Evolutionary conservation across 495 filamentous ascomycete genomes (phyloP).

Genomic region (Xylaria acuta): DNA sequence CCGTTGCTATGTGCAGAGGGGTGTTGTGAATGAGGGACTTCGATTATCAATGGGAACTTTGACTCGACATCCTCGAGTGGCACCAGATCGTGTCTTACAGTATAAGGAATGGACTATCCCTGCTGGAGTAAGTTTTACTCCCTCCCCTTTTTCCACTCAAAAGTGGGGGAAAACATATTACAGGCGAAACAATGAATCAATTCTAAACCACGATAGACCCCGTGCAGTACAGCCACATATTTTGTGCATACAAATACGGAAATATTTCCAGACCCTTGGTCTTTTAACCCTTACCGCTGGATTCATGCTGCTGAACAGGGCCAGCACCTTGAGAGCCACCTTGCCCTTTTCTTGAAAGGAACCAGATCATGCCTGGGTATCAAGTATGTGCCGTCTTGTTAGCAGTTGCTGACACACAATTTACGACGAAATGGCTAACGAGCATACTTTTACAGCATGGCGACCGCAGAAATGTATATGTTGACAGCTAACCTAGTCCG

Average conservation of each 20-base stretch:
- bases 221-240: conserved; percentile 12
- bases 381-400: neutral
- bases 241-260: neutral
- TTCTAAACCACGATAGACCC: too few relatives aligned
- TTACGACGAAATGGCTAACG: too few relatives aligned
- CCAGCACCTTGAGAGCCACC: neutral
- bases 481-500: neutral
- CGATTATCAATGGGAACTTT: conserved; percentile 4
- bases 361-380: conserved; percentile 2
- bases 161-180: too few relatives aligned
- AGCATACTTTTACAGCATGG: too few relatives aligned
- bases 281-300: conserved; percentile 21
- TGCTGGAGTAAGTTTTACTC: conserved; percentile 8
- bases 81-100: neutral
- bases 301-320: neutral
- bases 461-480: neutral
- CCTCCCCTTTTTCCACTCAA: too few relatives aligned
- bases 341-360: conserved; percentile 1
- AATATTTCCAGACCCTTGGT: conserved; percentile 8
- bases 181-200: too few relatives aligned
- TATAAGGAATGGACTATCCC: conserved; percentile 21
- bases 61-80: conserved; percentile 9
- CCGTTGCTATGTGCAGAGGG: neutral
- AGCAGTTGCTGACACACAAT: neutral
- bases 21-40: conserved; percentile 10